These are phyloP conservation scores for Collybiopsis confluens DNA, from an alignment of 768 basidiomycete genomes.

Conservation along the genomic window DNA sequence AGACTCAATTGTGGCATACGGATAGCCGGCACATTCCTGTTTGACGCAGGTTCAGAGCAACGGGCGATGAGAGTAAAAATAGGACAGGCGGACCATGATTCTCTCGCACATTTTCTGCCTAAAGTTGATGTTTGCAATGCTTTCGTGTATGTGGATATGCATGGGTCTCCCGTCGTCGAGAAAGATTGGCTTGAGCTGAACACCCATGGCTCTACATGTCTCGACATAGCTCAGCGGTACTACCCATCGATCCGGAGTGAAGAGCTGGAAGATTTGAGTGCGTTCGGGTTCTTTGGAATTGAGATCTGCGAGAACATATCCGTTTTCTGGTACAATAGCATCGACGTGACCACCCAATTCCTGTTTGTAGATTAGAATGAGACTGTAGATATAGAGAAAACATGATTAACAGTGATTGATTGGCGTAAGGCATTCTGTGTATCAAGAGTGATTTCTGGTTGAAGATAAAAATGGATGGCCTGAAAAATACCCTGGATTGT, in stretches of 20 bases:
- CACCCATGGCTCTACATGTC: constrained; percentile 77
- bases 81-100: constrained; percentile 54
- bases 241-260: constrained; percentile 63
- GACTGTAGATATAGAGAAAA: neutral
- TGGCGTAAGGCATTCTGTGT: constrained; percentile 70
- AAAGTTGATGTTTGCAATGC: constrained; percentile 76
- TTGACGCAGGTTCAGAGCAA: constrained; percentile 1
- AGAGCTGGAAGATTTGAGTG: constrained; percentile 68
- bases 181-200: constrained; percentile 74
- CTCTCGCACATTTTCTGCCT: constrained; percentile 61
- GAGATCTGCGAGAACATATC: constrained; percentile 68
- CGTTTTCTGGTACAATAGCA: constrained; percentile 71
- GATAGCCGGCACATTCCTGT: constrained; percentile 80
- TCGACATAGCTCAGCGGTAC: constrained; percentile 81
- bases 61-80: constrained; percentile 1
- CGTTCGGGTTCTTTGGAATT: constrained; percentile 65
- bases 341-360: constrained; percentile 65
- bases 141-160: constrained; percentile 75
- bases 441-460: constrained; percentile 69
- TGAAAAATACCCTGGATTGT: constrained; percentile 62
- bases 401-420: constrained; percentile 57
- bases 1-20: constrained; percentile 61
- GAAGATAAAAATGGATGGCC: constrained; percentile 82
- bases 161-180: constrained; percentile 60
- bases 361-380: constrained; percentile 42